Base-by-base conservation (phyloP, 2,329 filamentous ascomycete genomes). In the Penicillium olsonii region DNA sequence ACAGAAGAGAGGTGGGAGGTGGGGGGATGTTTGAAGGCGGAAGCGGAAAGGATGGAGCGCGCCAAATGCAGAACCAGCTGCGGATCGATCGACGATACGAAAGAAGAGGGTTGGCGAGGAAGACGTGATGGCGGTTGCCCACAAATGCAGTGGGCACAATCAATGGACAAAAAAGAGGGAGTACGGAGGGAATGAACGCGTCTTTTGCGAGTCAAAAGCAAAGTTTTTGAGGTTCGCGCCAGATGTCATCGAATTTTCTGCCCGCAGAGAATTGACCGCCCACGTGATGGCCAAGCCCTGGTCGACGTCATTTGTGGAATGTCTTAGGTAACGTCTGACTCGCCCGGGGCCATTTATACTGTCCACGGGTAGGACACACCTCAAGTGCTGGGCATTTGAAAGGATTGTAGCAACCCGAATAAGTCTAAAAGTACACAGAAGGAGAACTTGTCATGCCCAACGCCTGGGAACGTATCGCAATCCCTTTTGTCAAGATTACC, bases 61-160 rank as follows among this genome's bases (percentile, higher is more conserved):
- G 59, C 61, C 60, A 64, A 68, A 64, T 56, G 83, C 84, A 87
- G 84, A 78, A 76, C 84, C 82, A 78, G 84, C 84, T 86, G 84
- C 84, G 75, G 76, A 69, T 67, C 74, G 73, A 68, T 71, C 70
- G 74, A 81, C 56, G 57, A 74, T 67, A 80, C 81, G 83, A 84
- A 76, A 65, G 78, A 74, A 63, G 50, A 71, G 49, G 42, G 64
- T 48, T 55, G 60, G 55, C 35, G 57, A 52, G 48, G 59, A 53
- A 60, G 61, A 63, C 66, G 65, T 68, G 56, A 59, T 68, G 56
- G 55, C 59, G 62, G 53, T 6, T 45, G 53, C 53, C 63, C 60
- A 67, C 64, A 45, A 39, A 7, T 12, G 14, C 27, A 45, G 54
- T 41, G 56, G 56, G 44, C 45, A 48, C 45, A 34, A 27, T 59